Evolutionary conservation across 805 yeast species (phyloP), one percentile per base, ranked within the genome.

Genomic region (Lipomyces japonicus): DNA sequence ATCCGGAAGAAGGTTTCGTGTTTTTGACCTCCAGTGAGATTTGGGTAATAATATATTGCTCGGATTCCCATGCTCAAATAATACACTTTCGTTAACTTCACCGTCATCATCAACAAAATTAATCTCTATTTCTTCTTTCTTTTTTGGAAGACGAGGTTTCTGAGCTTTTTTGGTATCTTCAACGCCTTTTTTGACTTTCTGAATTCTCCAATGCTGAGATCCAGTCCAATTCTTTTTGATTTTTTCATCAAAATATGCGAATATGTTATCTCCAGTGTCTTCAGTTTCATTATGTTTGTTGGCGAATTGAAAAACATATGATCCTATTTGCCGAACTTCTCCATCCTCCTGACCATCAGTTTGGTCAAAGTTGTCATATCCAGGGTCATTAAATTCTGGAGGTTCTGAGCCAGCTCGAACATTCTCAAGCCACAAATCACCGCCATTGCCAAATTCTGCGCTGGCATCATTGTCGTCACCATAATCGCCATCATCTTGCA

Each of bases 141-240:
- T 46, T 53, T 58, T 50, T 34, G 41, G 21, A 32, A 45, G 31
- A 32, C 55, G 46, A 18, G 47, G 36, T 28, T 42, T 25, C 32
- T 37, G 48, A 28, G 35, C 42, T 42, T 31, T 50, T 48, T 39
- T 48, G 32, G 50, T 25, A 12, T 38, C 44, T 10, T 22, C 28
- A 2, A 44, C 23, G 12, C 42, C 46, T 26, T 34, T 57, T 60
- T 79, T 82, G 42, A 83, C 66, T 12, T 79, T 76, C 37, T 76
- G 71, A 9, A 91, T 84, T 67, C 84, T 85, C 97, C 97, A 91
- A 68, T 87, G 95, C 12, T 91, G 23, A 5, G 48, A 85, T 6
- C 97, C 97, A 25, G 95, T 78, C 96, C 97, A 90, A 64, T 80
- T 84, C 28, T 74, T 69, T 50, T 74, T 77, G 67, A 87, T 73